phyloP scores from a whole-genome alignment of 371 early-diverging fungal genomes.

The Basidiobolus meristosporus region DNA sequence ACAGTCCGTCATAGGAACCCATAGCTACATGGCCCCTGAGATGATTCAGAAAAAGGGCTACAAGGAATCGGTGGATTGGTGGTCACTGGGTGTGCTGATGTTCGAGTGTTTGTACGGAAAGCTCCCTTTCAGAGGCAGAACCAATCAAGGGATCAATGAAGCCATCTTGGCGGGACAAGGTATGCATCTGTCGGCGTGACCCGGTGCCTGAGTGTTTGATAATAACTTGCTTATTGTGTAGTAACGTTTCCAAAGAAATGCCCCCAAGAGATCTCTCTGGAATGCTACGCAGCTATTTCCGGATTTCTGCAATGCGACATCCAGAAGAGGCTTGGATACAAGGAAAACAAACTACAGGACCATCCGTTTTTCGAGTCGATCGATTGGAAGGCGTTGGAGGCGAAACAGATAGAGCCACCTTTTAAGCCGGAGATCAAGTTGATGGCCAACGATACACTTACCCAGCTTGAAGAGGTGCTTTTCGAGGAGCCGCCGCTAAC shows the following conservation, averaged over 20 bases:
- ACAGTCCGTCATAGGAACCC: conserved; percentile 71
- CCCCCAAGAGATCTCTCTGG: neutral
- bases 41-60: conserved; percentile 61
- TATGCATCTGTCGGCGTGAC: conserved; percentile 8
- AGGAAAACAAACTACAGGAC: conserved; percentile 8
- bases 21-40: conserved; percentile 94
- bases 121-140: conserved; percentile 64
- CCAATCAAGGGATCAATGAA: conserved; percentile 14
- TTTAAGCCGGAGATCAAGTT: conserved; percentile 24
- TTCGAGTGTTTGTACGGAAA: conserved; percentile 93
- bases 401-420: conserved; percentile 12
- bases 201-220: neutral
- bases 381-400: conserved; percentile 18
- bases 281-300: neutral
- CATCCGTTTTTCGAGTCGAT: conserved; percentile 20
- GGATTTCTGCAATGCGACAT: conserved; percentile 2
- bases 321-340: conserved; percentile 2
- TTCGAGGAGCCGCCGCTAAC: conserved; percentile 18
- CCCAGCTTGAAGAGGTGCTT: conserved; percentile 17
- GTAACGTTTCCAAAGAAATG: neutral
- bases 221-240: neutral
- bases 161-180: conserved; percentile 12
- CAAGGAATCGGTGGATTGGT: conserved; percentile 94
- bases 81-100: conserved; percentile 97
- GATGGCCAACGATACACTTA: conserved; percentile 18